These are phyloP conservation scores for Polytrichum commune DNA, from an alignment of 225 moss, liverwort and hornwort species.

Conservation along the genomic window DNA sequence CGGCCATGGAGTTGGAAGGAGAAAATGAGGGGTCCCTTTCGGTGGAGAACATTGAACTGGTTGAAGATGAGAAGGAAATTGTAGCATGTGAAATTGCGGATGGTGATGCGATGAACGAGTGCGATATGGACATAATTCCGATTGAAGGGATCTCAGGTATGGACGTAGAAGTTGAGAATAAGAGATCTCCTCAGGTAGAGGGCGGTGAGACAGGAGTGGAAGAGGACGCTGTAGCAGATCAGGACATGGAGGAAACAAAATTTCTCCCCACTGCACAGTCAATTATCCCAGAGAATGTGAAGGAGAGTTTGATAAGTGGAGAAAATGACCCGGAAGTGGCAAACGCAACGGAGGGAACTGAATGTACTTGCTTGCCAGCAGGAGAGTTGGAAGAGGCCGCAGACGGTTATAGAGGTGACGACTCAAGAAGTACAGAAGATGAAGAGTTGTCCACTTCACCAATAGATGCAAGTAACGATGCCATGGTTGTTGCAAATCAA, in stretches of 20 bases:
- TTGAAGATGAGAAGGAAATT: not conserved
- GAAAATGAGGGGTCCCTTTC: not conserved
- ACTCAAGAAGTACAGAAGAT: not conserved
- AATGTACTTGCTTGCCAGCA: not conserved
- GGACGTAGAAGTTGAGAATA: slow-evolving; percentile 2
- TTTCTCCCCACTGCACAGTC: not conserved
- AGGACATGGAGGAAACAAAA: slow-evolving; percentile 1
- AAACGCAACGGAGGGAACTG: not conserved
- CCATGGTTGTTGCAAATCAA: slow-evolving; percentile 1
- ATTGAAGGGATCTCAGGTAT: not conserved
- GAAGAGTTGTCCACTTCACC: slow-evolving; percentile 8
- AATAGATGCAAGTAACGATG: slow-evolving; percentile 6
- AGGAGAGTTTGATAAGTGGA: not conserved
- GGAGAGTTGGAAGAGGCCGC: not conserved
- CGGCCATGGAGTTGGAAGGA: not conserved
- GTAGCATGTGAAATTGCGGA: no score
- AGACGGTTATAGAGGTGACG: not conserved
- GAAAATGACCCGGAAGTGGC: not conserved
- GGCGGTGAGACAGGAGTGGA: not conserved
- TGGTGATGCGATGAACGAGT: not conserved
- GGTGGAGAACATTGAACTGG: not conserved
- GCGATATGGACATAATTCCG: not conserved
- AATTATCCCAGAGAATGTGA: not conserved
- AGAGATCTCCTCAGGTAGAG: not conserved
- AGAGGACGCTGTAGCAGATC: not conserved